Base-by-base conservation (phyloP, 306 rosid species). In the Vicia faba region DNA sequence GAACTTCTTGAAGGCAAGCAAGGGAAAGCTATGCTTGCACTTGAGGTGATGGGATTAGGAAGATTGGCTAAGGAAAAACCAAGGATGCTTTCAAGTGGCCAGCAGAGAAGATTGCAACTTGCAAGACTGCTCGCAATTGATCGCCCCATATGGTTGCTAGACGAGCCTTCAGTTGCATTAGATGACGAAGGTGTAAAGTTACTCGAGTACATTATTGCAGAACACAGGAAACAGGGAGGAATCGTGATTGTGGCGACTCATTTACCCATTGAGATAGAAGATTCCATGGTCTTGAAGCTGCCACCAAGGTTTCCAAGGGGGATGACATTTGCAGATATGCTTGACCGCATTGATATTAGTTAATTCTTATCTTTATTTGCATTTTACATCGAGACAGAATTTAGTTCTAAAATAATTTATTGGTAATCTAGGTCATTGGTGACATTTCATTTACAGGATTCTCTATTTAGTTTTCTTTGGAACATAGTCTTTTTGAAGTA, bases 291-390 rank as follows among this genome's bases (percentile, higher is more conserved):
- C 66, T 74, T 86, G 79, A 85, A 79, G 83, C 81, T 91, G 59
- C 97, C 97, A 4, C 89, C 97, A 14, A 89, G 97, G 76, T 91
- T 91, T 79, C 97, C 95, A 0, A 81, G 96, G 78, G 83, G 89
- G 77, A 85, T 88, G 85, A 85, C 95, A 0, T 65, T 73, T 28
- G 83, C 66, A n/a, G 96, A 89, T 54, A 89, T 89, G 96, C 91
- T 87, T 61, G 96, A 81, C 56, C 85, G 96, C 8, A 11, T 43
- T 0, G 91, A 86, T 67, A 71, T 86, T 71, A 60, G 60, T 66
- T 66, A 35, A 58, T 60, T 38, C 56, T 49, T n/a, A 40, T 44
- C 61, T 66, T 63, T 7, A 29, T 61, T 38, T 31, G 18, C 59
- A 56, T 60, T 53, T 19, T 15, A 38, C 60, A 19, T 54, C 39